Base-by-base conservation (phyloP, 1,139 yeast genomes). In the Zygosaccharomyces pseudobailii region DNA sequence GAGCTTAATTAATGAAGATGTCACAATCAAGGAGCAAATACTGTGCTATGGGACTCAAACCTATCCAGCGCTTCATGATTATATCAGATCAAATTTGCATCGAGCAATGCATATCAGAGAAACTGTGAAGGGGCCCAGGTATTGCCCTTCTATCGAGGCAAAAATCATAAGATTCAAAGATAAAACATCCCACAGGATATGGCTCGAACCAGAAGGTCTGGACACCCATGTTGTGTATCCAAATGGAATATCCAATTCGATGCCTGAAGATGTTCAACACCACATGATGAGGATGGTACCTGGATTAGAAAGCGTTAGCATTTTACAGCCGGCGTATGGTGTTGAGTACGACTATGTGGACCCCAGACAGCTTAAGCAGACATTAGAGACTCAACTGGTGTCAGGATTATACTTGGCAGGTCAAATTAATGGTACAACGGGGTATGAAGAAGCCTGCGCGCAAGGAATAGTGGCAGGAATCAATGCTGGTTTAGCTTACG, bases 391-490 rank as follows among this genome's bases (percentile, higher is more conserved):
- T 0, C 89, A 87, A 59, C 68, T 79, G 5, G 81, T 94, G 1
- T 70, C 75, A 17, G 97, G 97, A 0, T 69, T 94, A 37, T 94
- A 71, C 61, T 72, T 94, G 45, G 99, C 98, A 0, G 99, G 99
- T 1, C 99, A 94, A 67, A 94, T 94, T 37, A 94, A 94, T 63
- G 99, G 99, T 38, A 94, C 99, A 1, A 94, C 99, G 0, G 99
- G 99, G 0, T 94, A 94, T 59, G 99, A 94, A 69, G 99, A 94
- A 65, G 99, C 99, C 0, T 96, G 97, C 2, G 84, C 97, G 0
- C 98, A 92, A 63, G 99, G 99, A 1, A 76, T 90, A 48, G 70
- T 94, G 42, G 98, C 99, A 1, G 99, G 99, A 5, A 84, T 90
- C 34, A 94, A 94, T 64, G 97, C 98, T 0, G 72, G 73, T 4